These are phyloP conservation scores for Paraurostyla sp. DNA, from an alignment of 73 alveolate genomes.

Conservation along the genomic window DNA sequence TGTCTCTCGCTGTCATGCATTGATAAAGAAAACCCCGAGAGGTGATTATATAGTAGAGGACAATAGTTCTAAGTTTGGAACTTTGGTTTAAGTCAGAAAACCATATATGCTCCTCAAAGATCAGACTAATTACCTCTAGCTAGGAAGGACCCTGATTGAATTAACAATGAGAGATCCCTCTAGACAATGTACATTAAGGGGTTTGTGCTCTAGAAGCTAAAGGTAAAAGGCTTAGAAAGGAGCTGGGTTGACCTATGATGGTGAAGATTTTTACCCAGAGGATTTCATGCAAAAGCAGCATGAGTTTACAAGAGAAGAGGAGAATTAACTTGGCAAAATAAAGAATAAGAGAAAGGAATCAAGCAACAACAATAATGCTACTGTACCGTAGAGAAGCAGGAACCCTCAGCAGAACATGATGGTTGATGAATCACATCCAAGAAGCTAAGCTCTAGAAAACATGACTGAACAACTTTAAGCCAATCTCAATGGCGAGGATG, in stretches of 20 bases:
- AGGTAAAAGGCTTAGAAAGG: conserved; percentile 40
- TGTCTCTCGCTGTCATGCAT: conserved; percentile 86
- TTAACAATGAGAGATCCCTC: conserved; percentile 24
- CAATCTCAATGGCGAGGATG: conserved; percentile 16
- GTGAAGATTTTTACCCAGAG: conserved; percentile 63
- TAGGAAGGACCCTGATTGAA: conserved; percentile 49
- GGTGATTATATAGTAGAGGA: conserved; percentile 78
- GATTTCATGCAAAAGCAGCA: conserved; percentile 47
- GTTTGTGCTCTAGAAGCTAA: neutral
- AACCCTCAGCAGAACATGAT: neutral
- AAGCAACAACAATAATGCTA: too few species aligned
- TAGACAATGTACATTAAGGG: neutral
- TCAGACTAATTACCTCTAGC: conserved; percentile 7
- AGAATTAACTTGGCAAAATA: neutral
- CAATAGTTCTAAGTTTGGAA: conserved; percentile 90
- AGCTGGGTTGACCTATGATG: conserved; percentile 60
- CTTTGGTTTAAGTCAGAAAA: conserved; percentile 74
- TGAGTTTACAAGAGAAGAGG: conserved; percentile 55
- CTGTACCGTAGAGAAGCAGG: too few species aligned
- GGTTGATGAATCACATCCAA: conserved; percentile 1
- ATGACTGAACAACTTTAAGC: conserved; percentile 46
- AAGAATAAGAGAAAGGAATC: neutral
- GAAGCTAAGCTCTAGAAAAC: conserved; percentile 60
- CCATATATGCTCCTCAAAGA: conserved; percentile 48
- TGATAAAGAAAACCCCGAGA: conserved; percentile 58